Evolutionary conservation across 352 stramenopile species (phyloP).

Genomic region (Halophytophthora batemanensis): DNA sequence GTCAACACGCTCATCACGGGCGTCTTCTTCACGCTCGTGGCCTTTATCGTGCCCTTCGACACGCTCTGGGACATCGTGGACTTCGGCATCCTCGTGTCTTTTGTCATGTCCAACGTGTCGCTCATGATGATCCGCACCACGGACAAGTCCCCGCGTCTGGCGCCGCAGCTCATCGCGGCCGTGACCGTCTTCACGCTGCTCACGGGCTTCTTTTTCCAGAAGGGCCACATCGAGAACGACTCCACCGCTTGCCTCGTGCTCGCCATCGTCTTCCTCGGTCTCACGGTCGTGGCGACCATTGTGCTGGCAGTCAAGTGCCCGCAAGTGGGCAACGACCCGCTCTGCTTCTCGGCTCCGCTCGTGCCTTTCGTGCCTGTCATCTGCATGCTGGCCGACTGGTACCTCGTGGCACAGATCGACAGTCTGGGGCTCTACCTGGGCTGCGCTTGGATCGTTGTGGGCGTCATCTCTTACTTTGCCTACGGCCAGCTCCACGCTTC

Average conservation of each 20-base stretch:
- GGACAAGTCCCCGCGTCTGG: conserved; percentile 41
- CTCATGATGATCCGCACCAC: conserved; percentile 61
- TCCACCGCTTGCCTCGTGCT: conserved; percentile 36
- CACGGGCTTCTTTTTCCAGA: conserved; percentile 55
- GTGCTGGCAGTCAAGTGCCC: conserved; percentile 47
- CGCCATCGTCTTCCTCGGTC: conserved; percentile 40
- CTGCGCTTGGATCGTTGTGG: conserved; percentile 42
- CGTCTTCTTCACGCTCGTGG: conserved; percentile 63
- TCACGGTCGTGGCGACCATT: conserved; percentile 31
- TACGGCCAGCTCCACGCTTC: conserved; percentile 48
- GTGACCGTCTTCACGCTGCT: conserved; percentile 36
- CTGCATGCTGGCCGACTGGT: conserved; percentile 62
- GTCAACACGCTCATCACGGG: conserved; percentile 72
- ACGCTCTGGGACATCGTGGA: conserved; percentile 85
- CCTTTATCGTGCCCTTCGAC: conserved; percentile 73
- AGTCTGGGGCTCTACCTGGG: conserved; percentile 33
- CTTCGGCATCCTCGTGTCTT: conserved; percentile 83
- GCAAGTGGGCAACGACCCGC: conserved; percentile 25
- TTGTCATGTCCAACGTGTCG: conserved; percentile 80
- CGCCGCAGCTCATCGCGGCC: conserved; percentile 26
- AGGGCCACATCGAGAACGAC: conserved; percentile 43
- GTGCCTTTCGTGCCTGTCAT: conserved; percentile 56
- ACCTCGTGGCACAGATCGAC: conserved; percentile 55
- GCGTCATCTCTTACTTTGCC: conserved; percentile 54
- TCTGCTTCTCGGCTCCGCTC: conserved; percentile 43